phyloP scores from a whole-genome alignment of 805 yeast genomes.

The Yarrowia bubula region DNA sequence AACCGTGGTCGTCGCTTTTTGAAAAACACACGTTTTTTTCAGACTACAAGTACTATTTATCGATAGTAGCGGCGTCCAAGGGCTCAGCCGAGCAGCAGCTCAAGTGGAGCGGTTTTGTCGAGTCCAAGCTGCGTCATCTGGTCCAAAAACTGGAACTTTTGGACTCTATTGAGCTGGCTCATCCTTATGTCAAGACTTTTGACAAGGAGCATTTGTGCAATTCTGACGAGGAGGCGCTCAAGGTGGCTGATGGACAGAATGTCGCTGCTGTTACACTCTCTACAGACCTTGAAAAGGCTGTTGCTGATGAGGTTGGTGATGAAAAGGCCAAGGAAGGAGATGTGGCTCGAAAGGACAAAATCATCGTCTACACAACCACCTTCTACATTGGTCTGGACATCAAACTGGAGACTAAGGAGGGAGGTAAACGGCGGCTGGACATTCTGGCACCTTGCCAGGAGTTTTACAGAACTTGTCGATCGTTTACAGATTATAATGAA shows the following conservation, averaged over 20 bases:
- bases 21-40: slow-evolving; percentile 77
- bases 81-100: slow-evolving; percentile 77
- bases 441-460: slow-evolving; percentile 89
- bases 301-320: slow-evolving; percentile 34
- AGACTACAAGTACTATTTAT: slow-evolving; percentile 80
- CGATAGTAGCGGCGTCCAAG: slow-evolving; percentile 73
- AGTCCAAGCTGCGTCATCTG: slow-evolving; percentile 75
- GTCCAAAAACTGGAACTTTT: slow-evolving; percentile 80
- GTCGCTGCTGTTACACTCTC: slow-evolving; percentile 36
- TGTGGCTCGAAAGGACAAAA: slow-evolving; percentile 28
- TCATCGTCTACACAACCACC: slow-evolving; percentile 61
- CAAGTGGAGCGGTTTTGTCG: slow-evolving; percentile 92
- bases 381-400: slow-evolving; percentile 76
- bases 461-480: slow-evolving; percentile 74
- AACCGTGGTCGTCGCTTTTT: slow-evolving; percentile 73
- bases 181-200: slow-evolving; percentile 82
- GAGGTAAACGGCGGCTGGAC: slow-evolving; percentile 55
- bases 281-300: slow-evolving; percentile 30
- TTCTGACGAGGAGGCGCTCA: slow-evolving; percentile 54
- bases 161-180: slow-evolving; percentile 77
- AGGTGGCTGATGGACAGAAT: slow-evolving; percentile 62
- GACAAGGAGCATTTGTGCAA: slow-evolving; percentile 51
- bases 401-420: slow-evolving; percentile 48
- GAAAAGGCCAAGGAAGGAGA: slow-evolving; percentile 34
- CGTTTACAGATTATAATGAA: slow-evolving; percentile 66